These are phyloP conservation scores for Hanseniaspora vineae DNA, from an alignment of 805 yeast species.

Conservation along the genomic window DNA sequence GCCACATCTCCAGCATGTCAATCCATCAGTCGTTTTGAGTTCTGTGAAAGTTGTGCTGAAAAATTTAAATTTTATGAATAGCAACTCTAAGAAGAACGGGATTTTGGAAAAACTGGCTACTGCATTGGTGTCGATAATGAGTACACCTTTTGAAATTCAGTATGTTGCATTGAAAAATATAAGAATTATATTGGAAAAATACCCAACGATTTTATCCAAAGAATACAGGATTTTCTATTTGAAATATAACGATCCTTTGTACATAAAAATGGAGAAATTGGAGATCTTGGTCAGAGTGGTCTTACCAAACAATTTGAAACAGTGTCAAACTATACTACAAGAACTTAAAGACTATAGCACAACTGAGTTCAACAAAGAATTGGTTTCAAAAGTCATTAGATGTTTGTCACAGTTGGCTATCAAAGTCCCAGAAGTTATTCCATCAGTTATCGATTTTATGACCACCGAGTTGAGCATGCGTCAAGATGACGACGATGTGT, in stretches of 20 bases:
- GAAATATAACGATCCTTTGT: conserved; percentile 74
- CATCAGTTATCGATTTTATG: conserved; percentile 48
- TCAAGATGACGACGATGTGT: conserved; percentile 32
- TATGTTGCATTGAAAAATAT: conserved; percentile 87
- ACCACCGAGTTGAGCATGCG: conserved; percentile 31
- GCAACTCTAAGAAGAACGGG: conserved; percentile 26
- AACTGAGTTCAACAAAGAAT: conserved; percentile 66
- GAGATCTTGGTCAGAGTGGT: conserved; percentile 64
- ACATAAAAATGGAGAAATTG: conserved; percentile 62
- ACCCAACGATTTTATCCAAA: conserved; percentile 63
- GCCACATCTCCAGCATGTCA: conserved; percentile 94
- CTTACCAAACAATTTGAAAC: conserved; percentile 22
- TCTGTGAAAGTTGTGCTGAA: conserved; percentile 70
- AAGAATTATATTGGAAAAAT: conserved; percentile 76
- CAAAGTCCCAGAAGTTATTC: conserved; percentile 36
- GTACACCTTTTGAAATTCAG: conserved; percentile 77
- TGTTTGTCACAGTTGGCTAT: conserved; percentile 46
- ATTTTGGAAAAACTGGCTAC: conserved; percentile 64
- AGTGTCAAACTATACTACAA: conserved; percentile 44
- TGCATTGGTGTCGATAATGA: conserved; percentile 76
- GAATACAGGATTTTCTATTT: conserved; percentile 85
- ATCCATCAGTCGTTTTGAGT: conserved; percentile 85
- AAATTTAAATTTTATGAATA: conserved; percentile 40
- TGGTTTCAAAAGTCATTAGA: conserved; percentile 33
- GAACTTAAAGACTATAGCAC: conserved; percentile 71